Evolutionary conservation across 2,329 filamentous ascomycete species (phyloP), one percentile per base, ranked within the genome.

Genomic region (Cladophialophora bantiana): DNA sequence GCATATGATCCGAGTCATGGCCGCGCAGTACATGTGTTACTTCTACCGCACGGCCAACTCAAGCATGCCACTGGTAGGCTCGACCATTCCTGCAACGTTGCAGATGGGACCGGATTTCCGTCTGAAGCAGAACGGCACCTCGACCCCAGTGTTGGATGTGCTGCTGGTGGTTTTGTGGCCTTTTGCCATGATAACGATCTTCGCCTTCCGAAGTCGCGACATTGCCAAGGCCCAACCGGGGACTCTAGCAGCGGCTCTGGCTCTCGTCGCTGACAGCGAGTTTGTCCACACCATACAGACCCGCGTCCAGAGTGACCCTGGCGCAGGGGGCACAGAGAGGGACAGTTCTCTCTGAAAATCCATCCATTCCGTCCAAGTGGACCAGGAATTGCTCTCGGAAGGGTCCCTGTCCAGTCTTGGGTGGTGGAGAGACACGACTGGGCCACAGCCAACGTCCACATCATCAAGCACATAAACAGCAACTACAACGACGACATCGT

Each of bases 1-100:
- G 54, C 12, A 38, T 38, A 26, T 57, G 15, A 57, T 38, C 15
- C n/a, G 54, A 18, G n/a, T 36, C 7, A 57, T 38, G 31, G 54
- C 31, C 4, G 54, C 54, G 12, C 54, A 57, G 34, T 57, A 57
- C 34, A 57, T 57, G n/a, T 38, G 54, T n/a, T 57, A 57, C 32
- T 57, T 57, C 54, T 57, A 57, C 36, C 31, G 54, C 12, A 36
- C 31, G 9, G 32, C 54, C 35, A 38, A 57, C 15, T 9, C 32
- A 1, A 57, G 7, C 54, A 12, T 36, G 34, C 54, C 54, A n/a
- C 18, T 57, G 7, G 54, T 57, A 15, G 32, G 26, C 26, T 36
- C 31, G 13, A 57, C 7, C 7, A 35, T 57, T 26, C 54, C 54
- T n/a, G 54, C 54, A 36, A 57, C 54, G n/a, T 32, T 57, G 54